Conservation (phyloP, 2,329 filamentous ascomycete species). For the Botrytis paeoniae region DNA sequence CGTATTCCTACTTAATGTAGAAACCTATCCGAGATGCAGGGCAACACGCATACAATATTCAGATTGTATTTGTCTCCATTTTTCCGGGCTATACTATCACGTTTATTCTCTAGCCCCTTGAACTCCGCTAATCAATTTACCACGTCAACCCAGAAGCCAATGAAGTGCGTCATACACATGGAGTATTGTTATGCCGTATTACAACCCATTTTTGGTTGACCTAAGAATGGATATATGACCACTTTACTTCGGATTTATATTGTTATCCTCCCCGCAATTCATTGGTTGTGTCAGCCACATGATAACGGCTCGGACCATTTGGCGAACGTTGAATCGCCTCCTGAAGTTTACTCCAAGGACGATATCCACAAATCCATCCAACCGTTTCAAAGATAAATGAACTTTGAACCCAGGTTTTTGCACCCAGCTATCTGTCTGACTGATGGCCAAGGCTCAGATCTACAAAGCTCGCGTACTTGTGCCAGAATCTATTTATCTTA, state of each 20-base stretch:
- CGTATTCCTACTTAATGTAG: not conserved
- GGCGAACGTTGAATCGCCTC: not conserved
- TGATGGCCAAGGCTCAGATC: not conserved
- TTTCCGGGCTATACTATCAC: constrained; percentile 8
- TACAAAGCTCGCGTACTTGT: not conserved
- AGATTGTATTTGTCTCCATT: not conserved
- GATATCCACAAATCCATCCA: not conserved
- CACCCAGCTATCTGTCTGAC: not conserved
- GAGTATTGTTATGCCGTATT: constrained; percentile 16
- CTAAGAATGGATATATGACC: not conserved
- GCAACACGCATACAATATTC: constrained; percentile 7
- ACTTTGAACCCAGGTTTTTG: not conserved
- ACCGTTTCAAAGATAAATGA: not conserved
- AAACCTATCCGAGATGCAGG: constrained; percentile 1
- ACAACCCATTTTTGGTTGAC: not conserved
- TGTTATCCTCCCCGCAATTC: not conserved
- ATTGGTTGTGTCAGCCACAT: constrained; percentile 3
- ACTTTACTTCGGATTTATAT: not conserved
- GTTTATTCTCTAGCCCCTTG: not conserved
- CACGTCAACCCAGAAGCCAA: not conserved
- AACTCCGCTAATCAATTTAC: not conserved
- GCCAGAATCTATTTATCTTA: not conserved
- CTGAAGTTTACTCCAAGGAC: not conserved
- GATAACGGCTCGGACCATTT: constrained; percentile 1
- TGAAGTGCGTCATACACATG: not conserved